Base-by-base conservation (phyloP, 495 filamentous ascomycete species). In the Beverwykella pulmonaria region DNA sequence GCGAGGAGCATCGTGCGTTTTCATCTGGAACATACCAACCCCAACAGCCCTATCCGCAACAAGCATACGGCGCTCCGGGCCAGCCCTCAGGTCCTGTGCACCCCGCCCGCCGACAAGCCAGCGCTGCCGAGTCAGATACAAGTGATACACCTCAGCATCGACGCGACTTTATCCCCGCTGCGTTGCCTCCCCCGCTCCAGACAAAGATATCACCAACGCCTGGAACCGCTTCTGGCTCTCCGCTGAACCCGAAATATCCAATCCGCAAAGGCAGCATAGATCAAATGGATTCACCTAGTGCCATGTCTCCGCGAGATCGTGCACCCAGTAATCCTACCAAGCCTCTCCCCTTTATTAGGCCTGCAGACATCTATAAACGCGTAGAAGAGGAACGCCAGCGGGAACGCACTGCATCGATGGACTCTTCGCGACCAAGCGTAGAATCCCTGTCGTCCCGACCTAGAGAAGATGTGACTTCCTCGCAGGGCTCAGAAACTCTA, bases 311-410 rank as follows among this genome's bases (percentile, higher is more conserved):
- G 59, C 56, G 71, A 46, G 65, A 65, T 14, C 50, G 55, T 19
- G 30, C 69, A 14, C 63, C 59, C 10, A 74, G 63, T 67, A 59
- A 67, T 39, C 66, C 76, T 34, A 54, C 75, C 20, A 87, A 88
- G 66, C 70, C 83, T 3, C 74, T 84, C 1, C 83, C 88, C 1
- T 87, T 93, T 65, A 81, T 92, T 25, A 82, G 90, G 19, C 90
- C 92, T 12, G 87, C 87, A 22, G 91, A 96, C 66, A 90, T 93
- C 32, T 94, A 94, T 73, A 86, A 82, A 61, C 85, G 89, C 1
- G 80, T 90, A 74, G 84, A 84, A 48, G 89, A 91, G 66, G 89
- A 90, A 62, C 82, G 79, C 59, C 79, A 84, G 63, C 80, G 75
- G 59, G 83, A 87, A 74, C 76, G 82, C 14, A 44, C 39, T 44